A percentile compares a stretch with the other conserved stretches of the same genome.
phyloP scores from a whole-genome alignment of 305 asterid genomes.

The Striga hermonthica region DNA sequence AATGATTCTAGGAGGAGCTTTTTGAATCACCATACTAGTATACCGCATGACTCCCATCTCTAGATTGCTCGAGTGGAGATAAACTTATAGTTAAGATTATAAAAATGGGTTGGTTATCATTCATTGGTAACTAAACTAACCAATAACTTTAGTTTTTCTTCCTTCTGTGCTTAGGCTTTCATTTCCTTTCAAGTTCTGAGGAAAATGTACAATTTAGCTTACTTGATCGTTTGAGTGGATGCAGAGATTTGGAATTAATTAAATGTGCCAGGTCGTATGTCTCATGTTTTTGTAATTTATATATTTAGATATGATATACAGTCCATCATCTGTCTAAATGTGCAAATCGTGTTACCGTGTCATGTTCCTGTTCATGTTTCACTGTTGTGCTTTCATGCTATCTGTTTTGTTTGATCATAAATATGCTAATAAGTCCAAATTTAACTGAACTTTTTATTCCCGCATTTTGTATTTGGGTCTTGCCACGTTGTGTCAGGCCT shows the following conservation, averaged over 20 bases:
- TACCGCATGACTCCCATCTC: no score
- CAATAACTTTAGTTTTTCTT: slow-evolving; percentile 2
- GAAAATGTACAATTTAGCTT: slow-evolving; percentile 1
- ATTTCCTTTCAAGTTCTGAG: slow-evolving; percentile 15
- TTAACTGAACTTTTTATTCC: no score
- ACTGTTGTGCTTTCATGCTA: no score
- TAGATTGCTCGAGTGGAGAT: background rate
- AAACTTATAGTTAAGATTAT: slow-evolving; percentile 3
- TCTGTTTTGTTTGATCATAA: no score
- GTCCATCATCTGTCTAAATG: background rate
- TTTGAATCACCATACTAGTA: no score
- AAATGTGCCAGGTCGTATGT: background rate
- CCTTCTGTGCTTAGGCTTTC: slow-evolving; percentile 12
- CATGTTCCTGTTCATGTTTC: no score
- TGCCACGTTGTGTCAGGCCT: no score
- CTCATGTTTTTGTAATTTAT: background rate
- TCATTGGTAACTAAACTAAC: slow-evolving; percentile 3
- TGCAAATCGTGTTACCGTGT: no score
- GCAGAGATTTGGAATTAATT: slow-evolving; percentile 11
- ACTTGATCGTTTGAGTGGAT: slow-evolving; percentile 18
- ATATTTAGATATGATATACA: background rate
- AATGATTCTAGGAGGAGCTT: background rate
- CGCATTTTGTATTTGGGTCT: no score
- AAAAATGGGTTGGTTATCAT: background rate
- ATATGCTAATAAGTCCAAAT: no score